A percentile compares a stretch with the other conserved stretches of the same genome.
These are phyloP conservation scores for Sporothrix brasiliensis DNA, from an alignment of 2,329 filamentous ascomycete genomes.

Conservation along the genomic window DNA sequence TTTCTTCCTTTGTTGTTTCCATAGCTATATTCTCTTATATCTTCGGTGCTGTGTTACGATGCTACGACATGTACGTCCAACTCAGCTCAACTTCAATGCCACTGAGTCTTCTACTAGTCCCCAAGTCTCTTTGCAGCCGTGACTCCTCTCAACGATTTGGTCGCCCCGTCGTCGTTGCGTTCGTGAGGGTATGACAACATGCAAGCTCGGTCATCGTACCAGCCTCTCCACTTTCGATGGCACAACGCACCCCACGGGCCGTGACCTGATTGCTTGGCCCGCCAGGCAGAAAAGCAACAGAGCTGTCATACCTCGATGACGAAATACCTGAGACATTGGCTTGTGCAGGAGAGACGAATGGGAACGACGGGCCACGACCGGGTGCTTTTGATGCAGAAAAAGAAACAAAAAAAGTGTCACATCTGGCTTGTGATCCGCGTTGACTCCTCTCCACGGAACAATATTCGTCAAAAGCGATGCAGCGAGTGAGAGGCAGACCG, in stretches of 20 bases:
- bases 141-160: not conserved
- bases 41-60: not conserved
- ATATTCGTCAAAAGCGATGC: too few relatives aligned
- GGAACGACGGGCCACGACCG: not conserved
- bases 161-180: not conserved
- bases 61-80: constrained; percentile 3
- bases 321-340: not conserved
- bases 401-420: not conserved
- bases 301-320: not conserved
- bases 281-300: not conserved
- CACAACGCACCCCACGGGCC: not conserved
- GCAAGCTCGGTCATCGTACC: not conserved
- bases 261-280: not conserved
- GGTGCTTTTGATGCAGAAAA: not conserved
- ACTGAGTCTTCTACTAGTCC: not conserved
- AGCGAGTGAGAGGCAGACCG: not conserved
- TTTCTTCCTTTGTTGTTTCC: not conserved
- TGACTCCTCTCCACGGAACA: too few relatives aligned
- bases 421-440: not conserved
- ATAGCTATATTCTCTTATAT: not conserved
- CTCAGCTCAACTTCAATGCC: not conserved
- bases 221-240: not conserved
- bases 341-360: not conserved
- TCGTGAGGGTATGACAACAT: not conserved
- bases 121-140: not conserved